Percentiles rank a stretch among this genome's conserved stretches.
Evolutionary conservation across 768 basidiomycete species (phyloP).

Genomic region (Coprinopsis sp.): DNA sequence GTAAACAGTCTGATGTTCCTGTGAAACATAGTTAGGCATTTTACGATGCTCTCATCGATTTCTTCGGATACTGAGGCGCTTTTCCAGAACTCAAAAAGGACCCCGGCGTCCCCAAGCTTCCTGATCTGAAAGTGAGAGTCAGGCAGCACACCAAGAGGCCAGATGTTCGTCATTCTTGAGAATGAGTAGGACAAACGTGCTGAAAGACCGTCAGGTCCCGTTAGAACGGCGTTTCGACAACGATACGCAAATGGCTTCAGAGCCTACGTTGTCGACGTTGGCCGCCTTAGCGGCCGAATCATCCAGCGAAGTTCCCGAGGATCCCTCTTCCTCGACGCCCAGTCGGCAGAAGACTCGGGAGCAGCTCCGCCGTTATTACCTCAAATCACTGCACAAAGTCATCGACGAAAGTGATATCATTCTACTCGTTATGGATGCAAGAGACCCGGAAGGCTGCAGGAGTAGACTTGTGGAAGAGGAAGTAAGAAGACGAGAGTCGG

Average conservation of each 20-base stretch:
- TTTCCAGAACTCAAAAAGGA: conserved; percentile 78
- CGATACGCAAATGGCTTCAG: conserved; percentile 69
- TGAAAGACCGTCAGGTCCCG: conserved; percentile 15
- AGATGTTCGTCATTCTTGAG: conserved; percentile 21
- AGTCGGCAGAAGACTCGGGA: conserved; percentile 51
- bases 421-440: conserved; percentile 85
- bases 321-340: conserved; percentile 27
- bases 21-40: conserved; percentile 34
- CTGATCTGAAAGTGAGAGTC: conserved; percentile 57
- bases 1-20: conserved; percentile 36
- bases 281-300: conserved; percentile 44
- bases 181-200: not conserved
- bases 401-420: conserved; percentile 91
- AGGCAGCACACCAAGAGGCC: conserved; percentile 45
- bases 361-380: conserved; percentile 66
- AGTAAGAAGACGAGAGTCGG: conserved; percentile 75
- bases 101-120: conserved; percentile 81
- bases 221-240: conserved; percentile 35
- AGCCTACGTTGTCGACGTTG: conserved; percentile 62
- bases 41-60: conserved; percentile 1
- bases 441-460: conserved; percentile 92
- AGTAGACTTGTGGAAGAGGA: conserved; percentile 94
- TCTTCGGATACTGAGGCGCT: no score
- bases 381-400: conserved; percentile 83
- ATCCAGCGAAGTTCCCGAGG: conserved; percentile 21